phyloP scores from a whole-genome alignment of 108 stramenopile species.

The Discostella stelligeroides region DNA sequence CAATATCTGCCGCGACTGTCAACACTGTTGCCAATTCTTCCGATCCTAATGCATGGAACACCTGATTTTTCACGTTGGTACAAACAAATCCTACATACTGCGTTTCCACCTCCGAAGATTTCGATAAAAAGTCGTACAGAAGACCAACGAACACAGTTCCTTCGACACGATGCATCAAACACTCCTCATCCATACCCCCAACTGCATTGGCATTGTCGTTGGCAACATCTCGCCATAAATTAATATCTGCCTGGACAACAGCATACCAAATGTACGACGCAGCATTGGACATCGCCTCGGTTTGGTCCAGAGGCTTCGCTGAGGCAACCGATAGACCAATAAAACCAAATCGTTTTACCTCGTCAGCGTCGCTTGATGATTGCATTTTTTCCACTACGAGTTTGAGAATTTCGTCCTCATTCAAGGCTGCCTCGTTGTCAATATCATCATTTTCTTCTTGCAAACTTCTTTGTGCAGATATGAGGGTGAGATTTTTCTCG shows the following conservation, averaged over 20 bases:
- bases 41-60: slow-evolving; percentile 26
- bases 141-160: slow-evolving; percentile 29
- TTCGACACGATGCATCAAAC: slow-evolving; percentile 5
- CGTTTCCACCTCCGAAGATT: slow-evolving; percentile 12
- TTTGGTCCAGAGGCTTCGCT: slow-evolving; percentile 15
- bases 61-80: slow-evolving; percentile 16
- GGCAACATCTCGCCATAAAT: slow-evolving; percentile 29
- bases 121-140: slow-evolving; percentile 9
- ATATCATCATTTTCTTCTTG: slow-evolving; percentile 26
- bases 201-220: slow-evolving; percentile 26
- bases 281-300: slow-evolving; percentile 16
- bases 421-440: slow-evolving; percentile 8
- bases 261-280: slow-evolving; percentile 38
- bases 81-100: slow-evolving; percentile 27
- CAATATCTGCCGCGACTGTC: slow-evolving; percentile 17
- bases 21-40: slow-evolving; percentile 30
- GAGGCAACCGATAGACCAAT: slow-evolving; percentile 32
- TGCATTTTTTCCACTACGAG: slow-evolving; percentile 32
- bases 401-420: slow-evolving; percentile 24
- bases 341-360: slow-evolving; percentile 18
- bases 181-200: slow-evolving; percentile 22
- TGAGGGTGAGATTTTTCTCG: slow-evolving; percentile 29
- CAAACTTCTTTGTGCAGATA: slow-evolving; percentile 31
- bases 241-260: slow-evolving; percentile 29
- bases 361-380: slow-evolving; percentile 21